Base-by-base conservation (phyloP, 306 rosid genomes). In the Lotus japonicus region DNA sequence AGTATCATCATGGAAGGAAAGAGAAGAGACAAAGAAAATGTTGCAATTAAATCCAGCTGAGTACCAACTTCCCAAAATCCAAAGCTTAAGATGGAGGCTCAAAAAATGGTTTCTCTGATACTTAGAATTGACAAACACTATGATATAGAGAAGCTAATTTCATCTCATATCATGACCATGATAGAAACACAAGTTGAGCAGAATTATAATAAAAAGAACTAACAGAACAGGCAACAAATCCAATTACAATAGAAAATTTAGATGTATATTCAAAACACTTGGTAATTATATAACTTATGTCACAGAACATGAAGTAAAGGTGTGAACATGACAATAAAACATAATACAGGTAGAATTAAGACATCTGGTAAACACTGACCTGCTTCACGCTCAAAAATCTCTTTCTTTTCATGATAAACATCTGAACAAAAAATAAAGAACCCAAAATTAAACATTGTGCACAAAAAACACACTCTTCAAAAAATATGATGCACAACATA, bases 301-400 rank as follows among this genome's bases (percentile, higher is more conserved):
- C 41, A 19, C 49, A 55, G 61, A 76, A 63, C 66, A 26, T 7
- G 23, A 74, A 55, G 50, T 13, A 33, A 14, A 46, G 35, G 46
- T 21, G 59, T 23, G 9, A 62, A 55, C 50, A 57, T 16, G 41
- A 71, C 23, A 26, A 21, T 7, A 42, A n/a, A 18, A 12, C 41
- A 62, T 52, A 62, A 63, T 7, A 45, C 9, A 68, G 44, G 76
- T 49, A 62, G 19, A 33, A 44, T 11, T 54, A 52, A 36, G 33
- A 16, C 62, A 70, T 56, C 9, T 17, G 33, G 13, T 23, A 61
- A 66, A 57, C 58, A 63, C 80, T 79, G 61, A 84, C 89, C 87
- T 71, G 98, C 98, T 84, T 94, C 98, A 14, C 98, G 89, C 79
- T 77, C 81, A 77, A 94, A 94, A 72, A 88, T 87, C 85, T 94